These are phyloP conservation scores for Chlamydomonas asymmetrica DNA, from an alignment of 139 green algal genomes.

Conservation along the genomic window DNA sequence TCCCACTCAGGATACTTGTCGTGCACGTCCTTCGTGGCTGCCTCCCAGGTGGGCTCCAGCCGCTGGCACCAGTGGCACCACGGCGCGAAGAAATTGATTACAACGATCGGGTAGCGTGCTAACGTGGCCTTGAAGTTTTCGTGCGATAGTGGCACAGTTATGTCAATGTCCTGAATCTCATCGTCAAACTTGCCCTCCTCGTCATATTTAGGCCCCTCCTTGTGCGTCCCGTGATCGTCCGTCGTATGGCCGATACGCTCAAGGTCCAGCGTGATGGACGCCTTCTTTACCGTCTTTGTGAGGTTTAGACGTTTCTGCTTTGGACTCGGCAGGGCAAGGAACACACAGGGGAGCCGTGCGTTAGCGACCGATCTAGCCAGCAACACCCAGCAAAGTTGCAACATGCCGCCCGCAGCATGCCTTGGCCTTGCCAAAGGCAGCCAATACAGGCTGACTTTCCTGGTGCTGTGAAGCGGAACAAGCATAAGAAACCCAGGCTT, in stretches of 20 bases:
- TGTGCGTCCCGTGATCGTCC: slow-evolving; percentile 54
- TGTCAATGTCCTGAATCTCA: slow-evolving; percentile 54
- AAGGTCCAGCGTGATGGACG: slow-evolving; percentile 72
- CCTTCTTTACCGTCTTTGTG: slow-evolving; percentile 94
- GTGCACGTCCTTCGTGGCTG: slow-evolving; percentile 82
- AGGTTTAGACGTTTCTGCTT: slow-evolving; percentile 90
- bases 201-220: slow-evolving; percentile 76
- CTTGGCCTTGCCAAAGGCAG: background rate
- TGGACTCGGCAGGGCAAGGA: background rate
- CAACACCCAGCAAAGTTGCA: no score
- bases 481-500: background rate
- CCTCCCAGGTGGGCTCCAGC: slow-evolving; percentile 94
- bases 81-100: slow-evolving; percentile 94
- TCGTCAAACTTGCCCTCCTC: slow-evolving; percentile 55
- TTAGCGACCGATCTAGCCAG: background rate
- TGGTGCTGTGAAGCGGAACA: background rate
- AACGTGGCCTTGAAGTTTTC: slow-evolving; percentile 50
- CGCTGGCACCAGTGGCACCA: slow-evolving; percentile 98
- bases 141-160: slow-evolving; percentile 47
- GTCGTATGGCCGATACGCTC: slow-evolving; percentile 22
- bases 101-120: slow-evolving; percentile 69
- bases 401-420: no score
- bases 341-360: background rate
- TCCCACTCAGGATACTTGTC: slow-evolving; percentile 87
- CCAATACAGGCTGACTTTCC: background rate